These are phyloP conservation scores for Marasmius fiardii DNA, from an alignment of 1,284 basidiomycete species.

Conservation along the genomic window DNA sequence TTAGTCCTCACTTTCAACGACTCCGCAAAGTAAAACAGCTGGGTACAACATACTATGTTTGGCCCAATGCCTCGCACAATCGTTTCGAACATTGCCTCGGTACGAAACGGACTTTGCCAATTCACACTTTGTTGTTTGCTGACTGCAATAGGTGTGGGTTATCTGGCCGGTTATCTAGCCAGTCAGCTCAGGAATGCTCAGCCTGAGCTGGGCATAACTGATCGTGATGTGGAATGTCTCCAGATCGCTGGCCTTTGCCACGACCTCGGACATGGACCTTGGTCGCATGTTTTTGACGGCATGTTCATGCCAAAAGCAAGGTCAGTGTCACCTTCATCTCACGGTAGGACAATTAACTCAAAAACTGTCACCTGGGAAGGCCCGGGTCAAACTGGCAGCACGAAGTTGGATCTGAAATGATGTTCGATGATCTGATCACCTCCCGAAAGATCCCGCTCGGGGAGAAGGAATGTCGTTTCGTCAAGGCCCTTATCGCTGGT, in stretches of 20 bases:
- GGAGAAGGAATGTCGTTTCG: conserved; percentile 45
- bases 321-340: conserved; percentile 30
- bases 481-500: conserved; percentile 70
- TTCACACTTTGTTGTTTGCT: neutral
- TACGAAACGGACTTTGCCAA: conserved; percentile 26
- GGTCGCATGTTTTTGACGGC: conserved; percentile 71
- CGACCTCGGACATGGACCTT: conserved; percentile 72
- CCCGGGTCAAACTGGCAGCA: conserved; percentile 54
- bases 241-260: conserved; percentile 70
- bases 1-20: conserved; percentile 70
- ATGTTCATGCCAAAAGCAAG: conserved; percentile 57
- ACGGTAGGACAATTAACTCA: neutral
- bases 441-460: conserved; percentile 45
- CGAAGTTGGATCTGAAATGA: conserved; percentile 68
- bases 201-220: conserved; percentile 58
- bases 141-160: conserved; percentile 54
- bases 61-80: conserved; percentile 73
- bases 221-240: conserved; percentile 66
- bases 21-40: conserved; percentile 74
- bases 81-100: conserved; percentile 80
- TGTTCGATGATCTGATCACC: conserved; percentile 61
- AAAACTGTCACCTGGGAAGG: conserved; percentile 17
- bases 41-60: conserved; percentile 71
- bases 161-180: conserved; percentile 60
- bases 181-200: conserved; percentile 56